Percentiles rank a stretch among this genome's conserved stretches.
These are phyloP conservation scores for Kodamaea leandrae DNA, from an alignment of 805 yeast genomes.

Conservation along the genomic window DNA sequence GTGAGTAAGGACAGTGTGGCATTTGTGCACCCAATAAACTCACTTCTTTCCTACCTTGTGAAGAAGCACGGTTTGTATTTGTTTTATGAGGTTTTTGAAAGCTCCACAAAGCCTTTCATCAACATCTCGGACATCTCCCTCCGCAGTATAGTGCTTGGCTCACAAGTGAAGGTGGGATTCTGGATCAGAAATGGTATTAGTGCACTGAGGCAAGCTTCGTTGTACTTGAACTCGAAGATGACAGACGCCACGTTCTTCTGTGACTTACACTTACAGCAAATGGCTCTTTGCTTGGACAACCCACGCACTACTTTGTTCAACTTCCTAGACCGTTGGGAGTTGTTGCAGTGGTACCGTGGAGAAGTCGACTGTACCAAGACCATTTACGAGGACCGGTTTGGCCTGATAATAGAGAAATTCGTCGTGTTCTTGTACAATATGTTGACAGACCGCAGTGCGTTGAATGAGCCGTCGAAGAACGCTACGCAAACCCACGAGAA, in stretches of 20 bases:
- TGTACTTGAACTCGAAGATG: slow-evolving; percentile 44
- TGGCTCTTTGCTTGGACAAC: slow-evolving; percentile 39
- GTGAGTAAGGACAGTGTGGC: slow-evolving; percentile 54
- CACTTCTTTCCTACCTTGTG: slow-evolving; percentile 49
- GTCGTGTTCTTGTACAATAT: slow-evolving; percentile 44
- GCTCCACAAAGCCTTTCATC: slow-evolving; percentile 34
- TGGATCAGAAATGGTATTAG: slow-evolving; percentile 75
- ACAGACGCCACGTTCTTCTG: slow-evolving; percentile 41
- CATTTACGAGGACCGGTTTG: slow-evolving; percentile 47
- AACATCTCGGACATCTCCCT: slow-evolving; percentile 55
- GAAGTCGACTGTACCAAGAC: slow-evolving; percentile 32
- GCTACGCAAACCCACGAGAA: background rate
- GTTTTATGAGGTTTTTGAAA: slow-evolving; percentile 15
- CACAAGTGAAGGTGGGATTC: slow-evolving; percentile 61
- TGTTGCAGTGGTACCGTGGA: slow-evolving; percentile 48
- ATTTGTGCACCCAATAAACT: slow-evolving; percentile 58
- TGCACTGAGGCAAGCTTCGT: slow-evolving; percentile 48
- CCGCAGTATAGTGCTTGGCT: slow-evolving; percentile 56
- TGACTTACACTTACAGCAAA: slow-evolving; percentile 47
- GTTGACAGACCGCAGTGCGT: slow-evolving; percentile 36
- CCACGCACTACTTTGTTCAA: slow-evolving; percentile 35
- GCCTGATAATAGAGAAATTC: slow-evolving; percentile 43
- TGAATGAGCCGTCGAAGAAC: slow-evolving; percentile 12
- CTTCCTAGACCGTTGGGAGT: slow-evolving; percentile 56
- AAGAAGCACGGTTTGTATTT: slow-evolving; percentile 29